A percentile compares a stretch with the other conserved stretches of the same genome.
phyloP scores from a whole-genome alignment of 2,329 filamentous ascomycete genomes.

The Diaporthe ilicicola region DNA sequence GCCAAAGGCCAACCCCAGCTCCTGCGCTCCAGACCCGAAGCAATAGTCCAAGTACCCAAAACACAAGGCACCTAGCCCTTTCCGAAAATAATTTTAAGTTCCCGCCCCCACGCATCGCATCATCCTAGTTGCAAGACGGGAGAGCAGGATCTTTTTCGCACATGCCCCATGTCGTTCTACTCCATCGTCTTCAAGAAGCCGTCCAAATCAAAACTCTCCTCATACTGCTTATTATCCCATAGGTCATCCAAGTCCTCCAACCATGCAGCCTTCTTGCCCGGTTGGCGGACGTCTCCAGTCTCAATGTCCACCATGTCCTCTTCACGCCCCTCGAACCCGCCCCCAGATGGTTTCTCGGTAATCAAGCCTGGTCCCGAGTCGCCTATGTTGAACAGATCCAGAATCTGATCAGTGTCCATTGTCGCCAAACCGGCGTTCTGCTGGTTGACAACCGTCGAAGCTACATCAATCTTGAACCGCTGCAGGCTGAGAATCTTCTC shows the following conservation, averaged over 20 bases:
- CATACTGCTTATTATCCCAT: constrained; percentile 97
- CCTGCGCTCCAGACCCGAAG: constrained; percentile 25
- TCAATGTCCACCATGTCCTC: constrained; percentile 94
- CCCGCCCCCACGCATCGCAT: neutral
- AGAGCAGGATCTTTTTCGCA: neutral
- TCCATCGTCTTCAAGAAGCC: constrained; percentile 97
- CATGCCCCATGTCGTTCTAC: constrained; percentile 39
- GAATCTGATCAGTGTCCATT: constrained; percentile 98
- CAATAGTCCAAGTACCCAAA: neutral
- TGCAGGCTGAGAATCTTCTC: constrained; percentile 98
- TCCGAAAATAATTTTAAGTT: neutral
- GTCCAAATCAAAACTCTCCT: constrained; percentile 96
- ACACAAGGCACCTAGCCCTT: neutral
- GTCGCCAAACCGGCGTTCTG: constrained; percentile 93
- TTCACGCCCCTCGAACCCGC: constrained; percentile 67
- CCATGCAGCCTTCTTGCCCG: constrained; percentile 92
- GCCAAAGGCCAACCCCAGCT: constrained; percentile 27
- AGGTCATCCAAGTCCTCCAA: constrained; percentile 93
- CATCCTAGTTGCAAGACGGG: neutral
- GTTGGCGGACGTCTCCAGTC: constrained; percentile 89
- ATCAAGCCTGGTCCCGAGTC: constrained; percentile 76
- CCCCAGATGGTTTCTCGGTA: constrained; percentile 59
- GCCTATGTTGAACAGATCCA: constrained; percentile 93
- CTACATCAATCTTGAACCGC: constrained; percentile 99
- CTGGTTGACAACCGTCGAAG: constrained; percentile 97